phyloP scores from a whole-genome alignment of 2,329 filamentous ascomycete species.

The Coccinonectria pachysandricola region DNA sequence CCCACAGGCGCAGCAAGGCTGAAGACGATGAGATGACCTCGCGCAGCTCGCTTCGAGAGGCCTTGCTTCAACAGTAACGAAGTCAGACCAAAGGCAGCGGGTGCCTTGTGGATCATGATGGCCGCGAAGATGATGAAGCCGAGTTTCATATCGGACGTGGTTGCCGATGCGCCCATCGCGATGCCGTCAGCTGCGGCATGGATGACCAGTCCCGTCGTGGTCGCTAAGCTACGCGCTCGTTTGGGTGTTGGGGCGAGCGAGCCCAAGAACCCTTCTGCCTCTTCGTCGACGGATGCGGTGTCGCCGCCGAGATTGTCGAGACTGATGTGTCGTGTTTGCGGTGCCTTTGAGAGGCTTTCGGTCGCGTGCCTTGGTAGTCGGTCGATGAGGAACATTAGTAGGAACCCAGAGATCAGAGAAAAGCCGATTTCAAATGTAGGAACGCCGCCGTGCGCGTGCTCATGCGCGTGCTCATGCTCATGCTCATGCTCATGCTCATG shows the following conservation, averaged over 20 bases:
- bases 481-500: constrained; percentile 22
- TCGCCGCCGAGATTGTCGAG: constrained; percentile 64
- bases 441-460: constrained; percentile 29
- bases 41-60: constrained; percentile 72
- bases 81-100: constrained; percentile 88
- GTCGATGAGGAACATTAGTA: constrained; percentile 95
- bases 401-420: constrained; percentile 77
- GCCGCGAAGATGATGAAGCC: constrained; percentile 90
- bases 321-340: constrained; percentile 74
- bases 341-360: constrained; percentile 51
- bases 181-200: constrained; percentile 94
- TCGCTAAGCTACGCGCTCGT: constrained; percentile 58
- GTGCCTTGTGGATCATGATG: constrained; percentile 96
- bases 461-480: constrained; percentile 25
- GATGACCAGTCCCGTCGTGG: constrained; percentile 89
- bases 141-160: constrained; percentile 60
- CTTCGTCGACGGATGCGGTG: constrained; percentile 39
- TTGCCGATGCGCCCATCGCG: constrained; percentile 83
- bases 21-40: constrained; percentile 81
- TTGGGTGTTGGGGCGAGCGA: constrained; percentile 47
- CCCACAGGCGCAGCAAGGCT: constrained; percentile 83
- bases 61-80: constrained; percentile 86
- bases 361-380: constrained; percentile 65
- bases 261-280: constrained; percentile 48
- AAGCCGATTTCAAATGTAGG: constrained; percentile 75